These are phyloP conservation scores for Geotrichum carabidarum DNA, from an alignment of 1,139 yeast species.

Conservation along the genomic window DNA sequence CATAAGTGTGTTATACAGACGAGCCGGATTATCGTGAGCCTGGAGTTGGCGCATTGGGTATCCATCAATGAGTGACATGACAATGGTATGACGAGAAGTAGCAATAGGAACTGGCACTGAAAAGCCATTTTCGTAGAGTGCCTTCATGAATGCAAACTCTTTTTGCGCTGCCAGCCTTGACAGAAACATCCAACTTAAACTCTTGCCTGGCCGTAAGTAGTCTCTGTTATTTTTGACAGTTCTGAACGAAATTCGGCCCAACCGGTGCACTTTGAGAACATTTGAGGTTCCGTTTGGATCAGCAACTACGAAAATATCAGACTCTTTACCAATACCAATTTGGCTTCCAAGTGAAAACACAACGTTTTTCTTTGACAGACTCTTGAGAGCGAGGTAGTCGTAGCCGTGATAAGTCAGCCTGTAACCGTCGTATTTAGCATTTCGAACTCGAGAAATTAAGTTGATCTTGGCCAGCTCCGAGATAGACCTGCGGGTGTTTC, in stretches of 20 bases:
- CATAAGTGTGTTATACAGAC: slow-evolving; percentile 81
- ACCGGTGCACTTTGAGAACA: slow-evolving; percentile 83
- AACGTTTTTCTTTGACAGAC: slow-evolving; percentile 66
- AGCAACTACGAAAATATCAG: slow-evolving; percentile 86
- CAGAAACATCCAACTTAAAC: slow-evolving; percentile 80
- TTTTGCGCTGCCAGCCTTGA: slow-evolving; percentile 87
- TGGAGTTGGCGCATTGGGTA: slow-evolving; percentile 80
- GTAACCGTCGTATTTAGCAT: slow-evolving; percentile 83
- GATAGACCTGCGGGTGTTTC: slow-evolving; percentile 74
- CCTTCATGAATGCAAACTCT: slow-evolving; percentile 82
- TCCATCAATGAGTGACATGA: slow-evolving; percentile 89
- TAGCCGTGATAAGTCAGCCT: slow-evolving; percentile 82
- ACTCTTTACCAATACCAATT: slow-evolving; percentile 96
- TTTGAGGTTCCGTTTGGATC: slow-evolving; percentile 54
- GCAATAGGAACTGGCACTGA: slow-evolving; percentile 86
- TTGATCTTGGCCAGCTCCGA: slow-evolving; percentile 83
- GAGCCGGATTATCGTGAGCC: slow-evolving; percentile 60
- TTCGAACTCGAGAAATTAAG: slow-evolving; percentile 69
- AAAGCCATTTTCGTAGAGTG: slow-evolving; percentile 69
- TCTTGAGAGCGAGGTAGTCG: slow-evolving; percentile 83
- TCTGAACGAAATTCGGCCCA: slow-evolving; percentile 89
- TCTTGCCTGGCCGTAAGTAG: slow-evolving; percentile 64
- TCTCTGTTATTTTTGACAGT: slow-evolving; percentile 93
- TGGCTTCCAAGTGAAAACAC: slow-evolving; percentile 77
- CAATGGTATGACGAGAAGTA: slow-evolving; percentile 81